phyloP scores from a whole-genome alignment of 2,329 filamentous ascomycete species.

The Ustulina deusta region DNA sequence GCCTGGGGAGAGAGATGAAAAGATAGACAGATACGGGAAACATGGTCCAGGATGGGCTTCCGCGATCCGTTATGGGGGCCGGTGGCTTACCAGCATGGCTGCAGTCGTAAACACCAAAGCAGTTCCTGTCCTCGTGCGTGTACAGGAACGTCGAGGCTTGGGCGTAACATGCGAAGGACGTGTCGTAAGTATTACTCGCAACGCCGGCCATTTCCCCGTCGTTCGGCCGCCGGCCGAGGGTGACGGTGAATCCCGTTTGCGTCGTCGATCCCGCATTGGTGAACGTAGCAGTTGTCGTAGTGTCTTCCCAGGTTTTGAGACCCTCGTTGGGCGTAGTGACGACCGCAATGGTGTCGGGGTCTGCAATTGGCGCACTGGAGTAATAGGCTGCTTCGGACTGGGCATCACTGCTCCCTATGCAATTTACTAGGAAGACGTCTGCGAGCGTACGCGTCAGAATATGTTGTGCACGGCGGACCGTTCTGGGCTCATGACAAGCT shows the following conservation, averaged over 20 bases:
- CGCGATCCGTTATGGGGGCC: background rate
- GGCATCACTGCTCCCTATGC: background rate
- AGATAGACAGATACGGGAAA: background rate
- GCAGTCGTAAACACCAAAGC: conserved; percentile 20
- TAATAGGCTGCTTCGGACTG: conserved; percentile 25
- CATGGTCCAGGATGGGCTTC: too few species aligned
- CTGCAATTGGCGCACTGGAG: background rate
- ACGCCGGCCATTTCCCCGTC: conserved; percentile 17
- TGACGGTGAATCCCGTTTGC: conserved; percentile 20
- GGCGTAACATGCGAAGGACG: conserved; percentile 17
- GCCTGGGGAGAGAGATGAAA: too few species aligned
- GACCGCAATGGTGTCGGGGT: conserved; percentile 13
- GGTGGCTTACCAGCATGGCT: conserved; percentile 20
- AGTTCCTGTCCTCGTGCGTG: conserved; percentile 5
- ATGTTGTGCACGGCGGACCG: background rate
- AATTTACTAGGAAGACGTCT: conserved; percentile 5
- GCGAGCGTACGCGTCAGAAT: background rate
- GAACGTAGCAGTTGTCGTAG: conserved; percentile 16
- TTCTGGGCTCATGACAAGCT: background rate
- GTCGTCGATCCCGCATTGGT: background rate
- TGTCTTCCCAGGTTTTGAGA: conserved; percentile 11
- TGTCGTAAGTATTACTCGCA: conserved; percentile 21
- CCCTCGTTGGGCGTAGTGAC: conserved; percentile 15
- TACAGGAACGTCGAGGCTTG: conserved; percentile 15
- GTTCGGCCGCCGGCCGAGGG: conserved; percentile 12